Evolutionary conservation across 2,329 filamentous ascomycete species (phyloP), one percentile per base, ranked within the genome.

Genomic region (Ceratocystis diversiconidia): DNA sequence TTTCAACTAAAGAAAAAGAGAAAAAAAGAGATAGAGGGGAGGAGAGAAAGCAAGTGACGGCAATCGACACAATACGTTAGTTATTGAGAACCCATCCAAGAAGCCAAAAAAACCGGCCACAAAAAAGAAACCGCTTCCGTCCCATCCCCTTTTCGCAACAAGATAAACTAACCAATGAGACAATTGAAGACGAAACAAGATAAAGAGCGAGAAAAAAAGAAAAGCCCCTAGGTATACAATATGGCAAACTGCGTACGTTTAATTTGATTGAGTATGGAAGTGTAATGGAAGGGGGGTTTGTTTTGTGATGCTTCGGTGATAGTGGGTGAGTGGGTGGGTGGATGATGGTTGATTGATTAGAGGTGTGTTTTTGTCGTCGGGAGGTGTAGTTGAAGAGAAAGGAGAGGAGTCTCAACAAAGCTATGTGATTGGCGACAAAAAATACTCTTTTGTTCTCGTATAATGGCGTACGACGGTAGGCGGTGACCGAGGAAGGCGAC

Each of bases 1-100:
- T 41, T 41, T 41, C 36, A 41, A 41, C 36, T 63, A 66, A 65
- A 62, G 66, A 65, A 68, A 57, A 63, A 65, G 57, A 46, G 59
- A 50, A 61, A 46, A 36, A 66, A 50, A 57, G 52, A 65, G 19
- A 60, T 6, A 60, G 12, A 62, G 59, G 32, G 28, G 15, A 44
- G 28, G 63, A 43, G 48, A 64, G 52, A 36, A 52, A 67, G 59
- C 60, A 50, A 28, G 32, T 66, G 36, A 41, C 36, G 36, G 12
- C 36, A 41, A 41, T 41, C 10, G 12, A 41, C 36, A 41, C 36
- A 41, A 41, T 41, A 41, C 12, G 36, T 41, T 41, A 41, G 36
- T 41, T 41, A 41, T 41, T 41, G 10, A 41, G 12, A 15, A 41
- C 36, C 62, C 30, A 63, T 32, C 62, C 48, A 55, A 63, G 50